Base-by-base conservation (phyloP, 129 eudicot genomes). In the Flaveria ramosissima region DNA sequence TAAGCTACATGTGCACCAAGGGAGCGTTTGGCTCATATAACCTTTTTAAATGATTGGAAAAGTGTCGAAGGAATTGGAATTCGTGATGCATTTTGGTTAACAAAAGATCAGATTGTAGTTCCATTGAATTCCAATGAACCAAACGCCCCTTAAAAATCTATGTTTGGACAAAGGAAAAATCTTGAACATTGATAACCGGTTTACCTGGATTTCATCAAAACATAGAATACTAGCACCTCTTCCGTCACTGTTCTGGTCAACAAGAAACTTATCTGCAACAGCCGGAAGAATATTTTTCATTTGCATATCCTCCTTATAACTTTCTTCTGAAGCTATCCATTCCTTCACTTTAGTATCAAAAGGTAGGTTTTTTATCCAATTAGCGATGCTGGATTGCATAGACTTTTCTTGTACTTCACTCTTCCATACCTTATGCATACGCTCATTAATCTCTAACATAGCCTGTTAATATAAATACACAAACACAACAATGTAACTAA, bases 151-250 rank as follows among this genome's bases (percentile, higher is more conserved):
- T 63, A 30, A 30, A 63, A 43, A 63, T 14, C 8, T 24, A 27
- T 27, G 20, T 30, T 63, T 63, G 69, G n/a, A 30, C 69, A 63
- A 63, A 63, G 23, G 45, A 63, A 63, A 27, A 43, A 63, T 63
- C 69, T 63, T 15, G 21, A 63, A 1, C 14, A 17, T 30, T 1
- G 21, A 30, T 17, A 50, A 71, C 42, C 9, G 12, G 13, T 20
- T 60, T 23, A 87, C 98, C 98, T 95, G 99, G 61, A 95, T 89
- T 83, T 95, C 99, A 73, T 95, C 99, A 77, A 95, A 95, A 81
- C 99, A 95, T 17, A 95, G 87, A 80, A 95, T 77, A 70, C 94
- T 88, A 57, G 97, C 92, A 65, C 99, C 97, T 79, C 81, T 84
- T 86, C 51, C 70, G 68, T 81, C 78, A 77, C 69, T 80, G 11